Base-by-base conservation (phyloP, 306 rosid genomes). In the Cucurbita maxima region DNA sequence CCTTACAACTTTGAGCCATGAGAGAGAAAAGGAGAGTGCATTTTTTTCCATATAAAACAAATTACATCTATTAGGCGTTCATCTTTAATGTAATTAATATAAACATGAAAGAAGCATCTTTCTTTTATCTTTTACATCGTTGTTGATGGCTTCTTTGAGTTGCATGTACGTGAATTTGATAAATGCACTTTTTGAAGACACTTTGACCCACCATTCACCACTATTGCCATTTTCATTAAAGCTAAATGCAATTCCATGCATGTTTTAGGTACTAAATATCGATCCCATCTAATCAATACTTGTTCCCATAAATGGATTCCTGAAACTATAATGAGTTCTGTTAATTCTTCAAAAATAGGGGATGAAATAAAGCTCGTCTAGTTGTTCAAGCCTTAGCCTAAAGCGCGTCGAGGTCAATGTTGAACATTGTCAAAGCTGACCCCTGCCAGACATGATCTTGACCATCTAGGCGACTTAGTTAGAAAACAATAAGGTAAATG, bases 191-290 rank as follows among this genome's bases (percentile, higher is more conserved):
- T 68, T 68, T 45, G 53, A 64, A 64, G 53, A 64, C 73, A 68
- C 73, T 20, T 22, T 41, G 71, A 47, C 73, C 73, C 73, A 68
- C 56, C 73, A 68, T 68, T 68, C 73, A 68, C 56, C 73, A 68
- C 45, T 47, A 47, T 68, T 68, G 57, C 56, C 22, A 44, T 44
- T 68, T 68, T 68, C 40, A 47, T 56, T 13, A 47, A 25, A 68
- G 55, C 71, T 41, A 68, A 22, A 14, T 68, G 41, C 40, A 68
- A 47, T 22, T 68, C 73, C 73, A 68, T 68, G 73, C 73, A 68
- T 68, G 57, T 45, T 68, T 44, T 4, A 47, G 56, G 47, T 40
- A 47, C 73, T 19, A 45, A 45, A 68, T 20, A 19, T 45, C 43
- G 44, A 18, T 1, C 71, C 51, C 30, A 63, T 63, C 71, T 63